Evolutionary conservation across 2,329 filamentous ascomycete genomes (phyloP).

Genomic region (Xylariaceae sp.): DNA sequence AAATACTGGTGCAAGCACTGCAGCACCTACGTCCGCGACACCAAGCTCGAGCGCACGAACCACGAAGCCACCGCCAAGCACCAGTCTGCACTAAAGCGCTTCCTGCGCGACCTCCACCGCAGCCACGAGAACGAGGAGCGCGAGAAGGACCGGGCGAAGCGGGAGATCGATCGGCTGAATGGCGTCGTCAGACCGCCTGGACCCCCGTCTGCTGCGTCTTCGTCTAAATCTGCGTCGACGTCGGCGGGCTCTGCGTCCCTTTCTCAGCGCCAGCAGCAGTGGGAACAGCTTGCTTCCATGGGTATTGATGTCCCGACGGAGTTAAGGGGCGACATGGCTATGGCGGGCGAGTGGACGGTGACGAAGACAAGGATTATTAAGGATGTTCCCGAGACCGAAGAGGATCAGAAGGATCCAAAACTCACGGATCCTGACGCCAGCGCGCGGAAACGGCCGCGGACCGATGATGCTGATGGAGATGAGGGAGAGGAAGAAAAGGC

Average conservation of each 20-base stretch:
- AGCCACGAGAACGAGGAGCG: slow-evolving; percentile 73
- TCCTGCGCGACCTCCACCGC: slow-evolving; percentile 82
- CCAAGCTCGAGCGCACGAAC: slow-evolving; percentile 79
- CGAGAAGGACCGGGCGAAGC: slow-evolving; percentile 75
- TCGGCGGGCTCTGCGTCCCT: slow-evolving; percentile 40
- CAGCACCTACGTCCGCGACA: slow-evolving; percentile 84
- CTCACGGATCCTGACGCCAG: slow-evolving; percentile 42
- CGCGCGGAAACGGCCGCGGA: slow-evolving; percentile 51
- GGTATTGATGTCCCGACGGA: slow-evolving; percentile 79
- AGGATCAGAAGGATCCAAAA: slow-evolving; percentile 31
- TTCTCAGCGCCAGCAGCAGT: slow-evolving; percentile 72
- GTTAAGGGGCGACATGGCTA: slow-evolving; percentile 72
- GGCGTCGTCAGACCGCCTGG: slow-evolving; percentile 54
- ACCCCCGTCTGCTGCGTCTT: slow-evolving; percentile 26
- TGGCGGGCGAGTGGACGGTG: slow-evolving; percentile 83
- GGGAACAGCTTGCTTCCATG: slow-evolving; percentile 81
- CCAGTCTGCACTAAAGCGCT: slow-evolving; percentile 80
- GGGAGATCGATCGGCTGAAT: slow-evolving; percentile 81
- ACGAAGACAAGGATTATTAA: slow-evolving; percentile 57
- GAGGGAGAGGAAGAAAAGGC: slow-evolving; percentile 58
- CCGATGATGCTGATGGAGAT: slow-evolving; percentile 41
- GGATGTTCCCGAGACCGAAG: slow-evolving; percentile 36
- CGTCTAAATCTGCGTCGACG: slow-evolving; percentile 8
- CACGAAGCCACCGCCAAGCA: slow-evolving; percentile 84
- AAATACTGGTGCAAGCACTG: slow-evolving; percentile 99